Evolutionary conservation across 495 filamentous ascomycete species (phyloP), one percentile per base, ranked within the genome.

Genomic region (Acidiella bohemica): DNA sequence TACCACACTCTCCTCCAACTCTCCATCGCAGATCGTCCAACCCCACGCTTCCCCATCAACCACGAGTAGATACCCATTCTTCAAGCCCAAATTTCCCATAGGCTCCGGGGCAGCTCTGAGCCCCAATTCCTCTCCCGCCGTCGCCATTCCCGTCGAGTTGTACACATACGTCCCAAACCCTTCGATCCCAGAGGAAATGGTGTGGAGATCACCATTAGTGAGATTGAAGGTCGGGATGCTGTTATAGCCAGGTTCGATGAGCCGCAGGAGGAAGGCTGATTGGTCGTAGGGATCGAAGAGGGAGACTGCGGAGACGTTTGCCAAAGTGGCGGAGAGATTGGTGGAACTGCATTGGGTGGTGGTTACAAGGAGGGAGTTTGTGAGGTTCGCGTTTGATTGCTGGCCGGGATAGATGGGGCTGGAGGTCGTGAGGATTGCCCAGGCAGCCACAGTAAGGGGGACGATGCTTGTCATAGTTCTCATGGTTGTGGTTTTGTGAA

Each of bases 201-300:
- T 50, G 28, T 48, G 40, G 34, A 56, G 42, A n/a, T 39, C 50
- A 37, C 47, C 47, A 28, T 36, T 32, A 12, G 50, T 39, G 40
- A 58, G 53, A 22, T 46, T 56, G 45, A 55, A 58, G 46, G 28
- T 41, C 9, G 53, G 55, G 5, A 56, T 32, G 28, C 35, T 45
- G 28, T 41, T 41, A 42, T 58, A 56, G 28, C 53, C 55, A 20
- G 53, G 45, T 13, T 21, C 49, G 37, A 52, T 53, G 33, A 51
- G 39, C 38, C 55, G 55, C 14, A 58, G 36, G 34, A 50, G 34
- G 49, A 48, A 44, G 43, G 21, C 32, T 6, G 36, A 25, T 31
- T 51, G 51, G 46, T 53, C 37, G 29, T 45, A 49, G 2, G 55
- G 55, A 35, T 55, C 46, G 41, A 49, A 49, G 13, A 49, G 34